Conservation (phyloP, 768 basidiomycete species). For the Paxillus involutus region DNA sequence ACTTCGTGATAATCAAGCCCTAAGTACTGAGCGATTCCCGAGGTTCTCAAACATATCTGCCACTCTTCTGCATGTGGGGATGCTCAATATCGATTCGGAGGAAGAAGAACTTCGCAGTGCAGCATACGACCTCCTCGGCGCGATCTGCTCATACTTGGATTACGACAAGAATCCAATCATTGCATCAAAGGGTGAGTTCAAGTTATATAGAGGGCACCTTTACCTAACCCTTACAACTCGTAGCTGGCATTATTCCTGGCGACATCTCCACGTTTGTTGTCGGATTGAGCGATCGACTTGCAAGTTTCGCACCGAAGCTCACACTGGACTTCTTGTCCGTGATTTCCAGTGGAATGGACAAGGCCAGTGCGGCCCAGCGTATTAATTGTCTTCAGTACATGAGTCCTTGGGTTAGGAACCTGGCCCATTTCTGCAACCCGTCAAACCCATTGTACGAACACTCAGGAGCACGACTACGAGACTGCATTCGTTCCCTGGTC, state of each 20-base stretch:
- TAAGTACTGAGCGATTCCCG: constrained; percentile 63
- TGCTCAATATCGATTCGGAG: constrained; percentile 71
- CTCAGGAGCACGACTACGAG: constrained; percentile 73
- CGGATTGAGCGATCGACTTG: constrained; percentile 68
- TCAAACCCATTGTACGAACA: constrained; percentile 66
- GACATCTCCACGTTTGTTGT: constrained; percentile 61
- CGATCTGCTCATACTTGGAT: constrained; percentile 75
- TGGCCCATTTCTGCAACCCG: constrained; percentile 69
- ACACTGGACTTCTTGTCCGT: constrained; percentile 91
- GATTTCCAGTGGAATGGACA: constrained; percentile 65
- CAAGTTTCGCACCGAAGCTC: constrained; percentile 73
- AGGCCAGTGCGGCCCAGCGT: constrained; percentile 47
- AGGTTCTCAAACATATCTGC: constrained; percentile 85
- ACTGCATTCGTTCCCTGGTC: constrained; percentile 77
- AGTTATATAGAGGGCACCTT: background rate
- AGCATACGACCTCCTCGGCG: constrained; percentile 76
- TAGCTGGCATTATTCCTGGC: constrained; percentile 72
- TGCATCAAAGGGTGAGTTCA: constrained; percentile 60
- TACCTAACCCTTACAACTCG: constrained; percentile 3
- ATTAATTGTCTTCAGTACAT: constrained; percentile 79
- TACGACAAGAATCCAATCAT: constrained; percentile 73
- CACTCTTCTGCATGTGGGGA: constrained; percentile 81
- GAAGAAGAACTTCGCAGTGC: constrained; percentile 79
- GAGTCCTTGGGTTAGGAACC: constrained; percentile 86
- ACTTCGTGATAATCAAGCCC: constrained; percentile 53